Percentiles rank a stretch among this genome's conserved stretches.
phyloP scores from a whole-genome alignment of 768 basidiomycete species.

The Galerina sulciceps region DNA sequence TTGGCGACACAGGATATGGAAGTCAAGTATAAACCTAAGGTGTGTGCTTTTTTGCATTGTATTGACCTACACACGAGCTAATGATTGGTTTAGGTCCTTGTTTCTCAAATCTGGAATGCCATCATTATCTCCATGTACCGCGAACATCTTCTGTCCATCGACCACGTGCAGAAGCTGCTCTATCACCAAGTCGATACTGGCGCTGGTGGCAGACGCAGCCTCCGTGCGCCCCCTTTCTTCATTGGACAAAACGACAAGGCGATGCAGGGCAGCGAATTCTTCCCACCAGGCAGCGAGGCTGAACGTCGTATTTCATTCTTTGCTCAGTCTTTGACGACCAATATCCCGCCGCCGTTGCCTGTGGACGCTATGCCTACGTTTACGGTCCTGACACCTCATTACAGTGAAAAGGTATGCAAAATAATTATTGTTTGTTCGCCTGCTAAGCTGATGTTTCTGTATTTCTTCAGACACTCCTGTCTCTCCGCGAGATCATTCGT shows the following conservation, averaged over 20 bases:
- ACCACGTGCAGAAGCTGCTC: slow-evolving; percentile 96
- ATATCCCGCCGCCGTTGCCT: slow-evolving; percentile 89
- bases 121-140: slow-evolving; percentile 99
- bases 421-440: no score
- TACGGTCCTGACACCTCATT: slow-evolving; percentile 97
- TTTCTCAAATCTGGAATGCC: slow-evolving; percentile 99
- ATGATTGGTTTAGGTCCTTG: slow-evolving; percentile 70
- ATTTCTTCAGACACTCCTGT: slow-evolving; percentile 79
- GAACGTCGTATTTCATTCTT: slow-evolving; percentile 99
- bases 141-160: slow-evolving; percentile 97
- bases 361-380: slow-evolving; percentile 99
- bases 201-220: slow-evolving; percentile 82
- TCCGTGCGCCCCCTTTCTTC: slow-evolving; percentile 98
- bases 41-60: slow-evolving; percentile 33
- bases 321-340: slow-evolving; percentile 95
- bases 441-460: slow-evolving; percentile 7
- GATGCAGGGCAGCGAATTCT: slow-evolving; percentile 81
- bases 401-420: slow-evolving; percentile 86
- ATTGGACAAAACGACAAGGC: slow-evolving; percentile 92
- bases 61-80: slow-evolving; percentile 1
- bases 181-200: slow-evolving; percentile 93
- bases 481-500: slow-evolving; percentile 96
- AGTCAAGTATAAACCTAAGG: slow-evolving; percentile 99
- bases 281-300: slow-evolving; percentile 93
- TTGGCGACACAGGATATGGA: slow-evolving; percentile 96